Evolutionary conservation across 78 protist species (phyloP).

Genomic region (Capsaspora owczarzaki): DNA sequence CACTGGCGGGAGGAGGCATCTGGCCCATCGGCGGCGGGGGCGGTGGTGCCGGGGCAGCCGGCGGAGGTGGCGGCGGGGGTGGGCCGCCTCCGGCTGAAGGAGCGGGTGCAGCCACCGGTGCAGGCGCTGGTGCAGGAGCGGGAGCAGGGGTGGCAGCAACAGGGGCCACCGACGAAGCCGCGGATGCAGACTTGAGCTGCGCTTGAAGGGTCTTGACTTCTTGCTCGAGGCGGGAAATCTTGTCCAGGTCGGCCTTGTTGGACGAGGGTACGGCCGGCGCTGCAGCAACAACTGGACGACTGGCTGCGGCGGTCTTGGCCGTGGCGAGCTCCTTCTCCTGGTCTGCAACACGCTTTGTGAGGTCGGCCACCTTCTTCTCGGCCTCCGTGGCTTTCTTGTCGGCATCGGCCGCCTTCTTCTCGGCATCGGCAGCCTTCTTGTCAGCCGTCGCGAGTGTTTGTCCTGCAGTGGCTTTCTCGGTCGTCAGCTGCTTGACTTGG

Average conservation of each 20-base stretch:
- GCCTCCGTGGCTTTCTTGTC: no score
- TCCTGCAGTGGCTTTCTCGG: not conserved
- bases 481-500: no score
- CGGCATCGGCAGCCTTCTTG: no score
- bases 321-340: not conserved
- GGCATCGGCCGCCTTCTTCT: no score
- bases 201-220: not conserved
- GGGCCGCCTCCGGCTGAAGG: not conserved
- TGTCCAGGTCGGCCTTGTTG: not conserved
- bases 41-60: no score
- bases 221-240: not conserved
- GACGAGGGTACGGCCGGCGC: not conserved
- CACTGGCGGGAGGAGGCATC: no score
- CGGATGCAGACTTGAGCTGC: not conserved
- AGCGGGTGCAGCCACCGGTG: not conserved
- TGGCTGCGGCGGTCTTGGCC: not conserved
- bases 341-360: not conserved
- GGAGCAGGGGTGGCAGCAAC: not conserved
- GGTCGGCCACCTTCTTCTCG: not conserved
- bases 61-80: not conserved
- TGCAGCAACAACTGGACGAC: not conserved
- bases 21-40: no score
- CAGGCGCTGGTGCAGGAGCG: no score
- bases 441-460: not conserved
- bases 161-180: not conserved